Evolutionary conservation across 148 eudicot genomes (phyloP).

Genomic region (Vaccinium darrowii): DNA sequence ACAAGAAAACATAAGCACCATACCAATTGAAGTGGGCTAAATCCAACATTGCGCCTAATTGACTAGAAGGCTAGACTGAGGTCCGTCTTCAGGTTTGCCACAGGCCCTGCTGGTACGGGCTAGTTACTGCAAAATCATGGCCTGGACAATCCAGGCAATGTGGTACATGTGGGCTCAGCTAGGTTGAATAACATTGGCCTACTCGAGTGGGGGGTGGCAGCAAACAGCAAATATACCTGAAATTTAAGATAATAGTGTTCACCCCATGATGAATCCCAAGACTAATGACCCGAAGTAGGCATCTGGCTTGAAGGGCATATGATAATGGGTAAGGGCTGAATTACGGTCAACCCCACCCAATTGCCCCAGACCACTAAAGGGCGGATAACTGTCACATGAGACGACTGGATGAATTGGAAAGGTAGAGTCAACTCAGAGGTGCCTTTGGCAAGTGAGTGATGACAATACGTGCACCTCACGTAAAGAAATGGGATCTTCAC

Average conservation of each 20-base stretch:
- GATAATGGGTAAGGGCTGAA: background rate
- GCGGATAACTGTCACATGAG: background rate
- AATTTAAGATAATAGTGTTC: background rate
- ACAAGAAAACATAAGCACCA: background rate
- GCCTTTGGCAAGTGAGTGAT: background rate
- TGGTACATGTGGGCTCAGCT: background rate
- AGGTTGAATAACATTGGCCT: background rate
- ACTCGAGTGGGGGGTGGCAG: background rate
- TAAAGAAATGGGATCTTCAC: background rate
- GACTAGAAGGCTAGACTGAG: background rate
- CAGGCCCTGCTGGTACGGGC: background rate
- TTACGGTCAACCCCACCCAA: background rate
- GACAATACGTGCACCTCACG: background rate
- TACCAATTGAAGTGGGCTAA: background rate
- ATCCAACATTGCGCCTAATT: background rate
- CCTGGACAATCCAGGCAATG: background rate
- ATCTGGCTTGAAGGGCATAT: background rate
- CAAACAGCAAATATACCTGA: background rate
- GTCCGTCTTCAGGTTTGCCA: background rate
- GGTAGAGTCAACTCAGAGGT: background rate
- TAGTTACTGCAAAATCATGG: background rate
- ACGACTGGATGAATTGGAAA: background rate
- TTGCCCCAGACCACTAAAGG: background rate
- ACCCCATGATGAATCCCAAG: background rate
- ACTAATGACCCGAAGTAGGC: background rate